A percentile compares a stretch with the other conserved stretches of the same genome.
Evolutionary conservation across 441 rosid species (phyloP).

Genomic region (Syzygium malaccense): DNA sequence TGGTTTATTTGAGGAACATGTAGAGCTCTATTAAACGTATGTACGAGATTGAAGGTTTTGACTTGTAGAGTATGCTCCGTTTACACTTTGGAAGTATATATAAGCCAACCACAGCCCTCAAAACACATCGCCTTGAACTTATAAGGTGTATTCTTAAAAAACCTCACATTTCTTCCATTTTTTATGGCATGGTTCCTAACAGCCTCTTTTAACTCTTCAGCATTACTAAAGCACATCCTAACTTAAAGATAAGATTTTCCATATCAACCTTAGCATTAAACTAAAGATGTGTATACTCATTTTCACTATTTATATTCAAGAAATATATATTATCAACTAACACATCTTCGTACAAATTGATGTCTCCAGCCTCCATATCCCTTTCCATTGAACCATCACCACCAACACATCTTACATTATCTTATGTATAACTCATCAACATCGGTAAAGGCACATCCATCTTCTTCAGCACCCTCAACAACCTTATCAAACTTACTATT

Average conservation of each 20-base stretch:
- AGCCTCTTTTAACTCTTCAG: neutral
- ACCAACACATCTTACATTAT: neutral
- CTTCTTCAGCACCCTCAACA: neutral
- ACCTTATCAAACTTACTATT: neutral
- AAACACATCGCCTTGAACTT: neutral
- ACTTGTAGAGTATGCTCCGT: neutral
- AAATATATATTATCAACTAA: too few species aligned
- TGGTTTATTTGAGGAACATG: too few species aligned
- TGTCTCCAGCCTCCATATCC: neutral
- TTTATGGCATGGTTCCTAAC: neutral
- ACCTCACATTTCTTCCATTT: neutral
- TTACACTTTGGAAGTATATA: too few species aligned
- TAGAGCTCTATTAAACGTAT: too few species aligned
- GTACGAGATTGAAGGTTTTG: neutral
- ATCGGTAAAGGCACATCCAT: neutral
- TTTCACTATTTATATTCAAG: too few species aligned
- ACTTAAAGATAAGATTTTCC: neutral
- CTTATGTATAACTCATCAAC: neutral
- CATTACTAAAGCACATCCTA: neutral
- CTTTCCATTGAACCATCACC: neutral
- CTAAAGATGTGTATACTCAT: neutral
- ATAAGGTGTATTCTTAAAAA: too few species aligned
- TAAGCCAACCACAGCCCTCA: neutral
- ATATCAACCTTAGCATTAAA: neutral
- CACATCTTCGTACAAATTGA: too few species aligned